Evolutionary conservation across 2,329 filamentous ascomycete genomes (phyloP).

Genomic region (Fusarium begoniae): DNA sequence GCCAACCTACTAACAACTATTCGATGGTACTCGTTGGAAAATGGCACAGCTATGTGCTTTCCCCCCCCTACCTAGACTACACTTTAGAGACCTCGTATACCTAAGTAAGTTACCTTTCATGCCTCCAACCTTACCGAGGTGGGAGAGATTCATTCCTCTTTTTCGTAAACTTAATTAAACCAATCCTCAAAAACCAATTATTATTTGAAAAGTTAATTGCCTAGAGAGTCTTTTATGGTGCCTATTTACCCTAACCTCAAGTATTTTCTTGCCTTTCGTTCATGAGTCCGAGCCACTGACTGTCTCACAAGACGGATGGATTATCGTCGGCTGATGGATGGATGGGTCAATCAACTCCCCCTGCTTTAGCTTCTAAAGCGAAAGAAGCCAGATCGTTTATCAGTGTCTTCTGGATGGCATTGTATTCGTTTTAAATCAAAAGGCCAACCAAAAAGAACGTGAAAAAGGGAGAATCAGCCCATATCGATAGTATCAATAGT

Average conservation of each 20-base stretch:
- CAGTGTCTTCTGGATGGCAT: neutral
- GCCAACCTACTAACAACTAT: neutral
- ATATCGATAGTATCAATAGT: neutral
- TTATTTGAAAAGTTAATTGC: neutral
- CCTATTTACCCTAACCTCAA: too few species aligned
- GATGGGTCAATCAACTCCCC: constrained; percentile 8
- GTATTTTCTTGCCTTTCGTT: neutral
- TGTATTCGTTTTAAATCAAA: neutral
- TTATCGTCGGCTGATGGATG: constrained; percentile 22
- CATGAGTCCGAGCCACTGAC: neutral
- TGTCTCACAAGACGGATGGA: constrained; percentile 15
- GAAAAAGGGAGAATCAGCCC: neutral
- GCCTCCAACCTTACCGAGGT: neutral
- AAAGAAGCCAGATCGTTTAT: constrained; percentile 18
- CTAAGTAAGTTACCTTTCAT: neutral
- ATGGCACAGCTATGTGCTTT: neutral
- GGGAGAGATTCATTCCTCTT: neutral
- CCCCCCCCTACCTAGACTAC: neutral
- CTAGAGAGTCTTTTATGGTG: too few species aligned
- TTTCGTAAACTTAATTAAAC: neutral
- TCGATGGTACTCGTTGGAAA: neutral
- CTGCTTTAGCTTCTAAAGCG: constrained; percentile 11
- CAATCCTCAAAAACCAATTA: neutral
- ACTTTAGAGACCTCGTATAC: neutral
- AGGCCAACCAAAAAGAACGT: neutral